Evolutionary conservation across 169 alveolate species (phyloP), one percentile per base, ranked within the genome.

Genomic region (Perkinsus chesapeaki): DNA sequence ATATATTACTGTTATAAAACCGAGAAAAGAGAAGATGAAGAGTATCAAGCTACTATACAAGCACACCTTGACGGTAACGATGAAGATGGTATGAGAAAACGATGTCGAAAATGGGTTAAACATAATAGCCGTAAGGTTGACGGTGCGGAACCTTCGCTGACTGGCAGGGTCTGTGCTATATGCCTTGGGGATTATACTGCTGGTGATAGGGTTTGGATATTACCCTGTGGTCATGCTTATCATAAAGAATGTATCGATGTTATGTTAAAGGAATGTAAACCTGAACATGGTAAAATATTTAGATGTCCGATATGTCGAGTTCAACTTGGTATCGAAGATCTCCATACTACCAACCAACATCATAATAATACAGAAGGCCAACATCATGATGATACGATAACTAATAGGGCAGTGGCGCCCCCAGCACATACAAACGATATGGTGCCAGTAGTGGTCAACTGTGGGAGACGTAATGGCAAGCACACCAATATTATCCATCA

Each of bases 111-210:
- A 60, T 60, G 82, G 82, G 37, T 60, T 1, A 60, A 34, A 60
- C 82, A 23, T 60, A 60, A 34, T 60, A 20, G 82, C 82, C 31
- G 82, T 16, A 60, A 60, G 82, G 31, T 60, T 1, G 82, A 60
- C 27, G 82, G 82, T 60, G 12, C 82, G 82, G 82, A 60, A 60
- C 82, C 82, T 60, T 20, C 82, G 82, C 82, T 60, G 82, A 60
- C 82, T 60, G 82, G 82, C 82, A 60, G 82, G 82, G 82, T 60
- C 82, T 60, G 82, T 60, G 37, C 82, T 34, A 60, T 60, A 60
- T 60, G 82, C 31, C 82, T 60, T 0, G 82, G 82, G 12, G 82
- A 60, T 34, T 60, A 20, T 16, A 60, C 31, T 60, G 31, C 27
- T 12, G 82, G 82, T 7, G 82, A 60, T 16, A 60, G 31, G 82